Conservation (phyloP, 164 flowering plant species). For the Pachysandra terminalis region DNA sequence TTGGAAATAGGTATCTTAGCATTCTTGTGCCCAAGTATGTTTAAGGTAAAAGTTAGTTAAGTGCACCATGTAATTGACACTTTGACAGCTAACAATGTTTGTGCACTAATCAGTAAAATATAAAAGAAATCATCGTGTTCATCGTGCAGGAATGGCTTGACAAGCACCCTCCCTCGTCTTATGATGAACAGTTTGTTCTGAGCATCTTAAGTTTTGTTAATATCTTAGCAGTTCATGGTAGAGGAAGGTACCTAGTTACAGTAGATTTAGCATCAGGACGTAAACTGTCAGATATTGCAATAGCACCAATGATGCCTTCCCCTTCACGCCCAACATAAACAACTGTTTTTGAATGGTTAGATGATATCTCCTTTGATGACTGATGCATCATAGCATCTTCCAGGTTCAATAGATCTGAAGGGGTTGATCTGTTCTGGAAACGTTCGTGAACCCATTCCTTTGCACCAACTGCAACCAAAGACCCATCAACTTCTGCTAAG, state of each 20-base stretch:
- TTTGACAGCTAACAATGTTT: too few relatives aligned
- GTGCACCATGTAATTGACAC: background rate
- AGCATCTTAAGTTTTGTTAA: too few relatives aligned
- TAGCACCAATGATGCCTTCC: conserved; percentile 90
- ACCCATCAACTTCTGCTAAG: conserved; percentile 87
- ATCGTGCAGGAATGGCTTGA: too few relatives aligned
- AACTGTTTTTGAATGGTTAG: conserved; percentile 60
- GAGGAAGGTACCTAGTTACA: conserved; percentile 49
- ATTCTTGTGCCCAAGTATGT: background rate
- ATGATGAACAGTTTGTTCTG: too few relatives aligned
- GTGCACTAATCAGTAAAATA: too few relatives aligned
- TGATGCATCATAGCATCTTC: conserved; percentile 39
- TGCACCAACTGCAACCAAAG: conserved; percentile 79
- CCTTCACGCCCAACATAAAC: conserved; percentile 95
- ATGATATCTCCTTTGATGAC: conserved; percentile 28
- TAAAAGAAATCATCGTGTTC: too few relatives aligned
- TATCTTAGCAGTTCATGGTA: background rate
- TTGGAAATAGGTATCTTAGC: background rate
- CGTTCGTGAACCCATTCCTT: conserved; percentile 79
- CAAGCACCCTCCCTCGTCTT: too few relatives aligned
- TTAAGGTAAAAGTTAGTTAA: background rate
- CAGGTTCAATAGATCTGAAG: conserved; percentile 42
- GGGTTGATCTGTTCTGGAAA: conserved; percentile 38
- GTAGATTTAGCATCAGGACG: conserved; percentile 78
- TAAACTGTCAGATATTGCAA: conserved; percentile 70